Conservation (phyloP, 139 green algal genomes). For the Chlamydomonas sphaeroides region DNA sequence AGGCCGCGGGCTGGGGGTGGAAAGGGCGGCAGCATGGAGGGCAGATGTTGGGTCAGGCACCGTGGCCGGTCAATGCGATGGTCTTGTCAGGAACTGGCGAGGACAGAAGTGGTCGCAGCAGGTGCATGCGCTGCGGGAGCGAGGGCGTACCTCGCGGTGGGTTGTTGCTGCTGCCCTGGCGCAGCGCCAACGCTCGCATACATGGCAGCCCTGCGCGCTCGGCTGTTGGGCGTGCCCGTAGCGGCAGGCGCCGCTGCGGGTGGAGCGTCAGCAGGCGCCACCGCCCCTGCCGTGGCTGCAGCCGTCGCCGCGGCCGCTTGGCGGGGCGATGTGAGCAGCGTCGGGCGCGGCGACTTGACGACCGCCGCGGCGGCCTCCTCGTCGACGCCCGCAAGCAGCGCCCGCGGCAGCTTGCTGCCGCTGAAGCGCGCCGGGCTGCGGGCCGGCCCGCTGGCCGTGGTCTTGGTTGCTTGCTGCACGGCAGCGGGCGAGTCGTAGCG, state of each 20-base stretch:
- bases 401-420: slow-evolving; percentile 21
- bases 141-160: too few relatives aligned
- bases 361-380: background rate
- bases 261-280: too few relatives aligned
- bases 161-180: too few relatives aligned
- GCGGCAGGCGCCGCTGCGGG: background rate
- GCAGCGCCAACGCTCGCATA: too few relatives aligned
- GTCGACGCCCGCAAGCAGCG: background rate
- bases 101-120: background rate
- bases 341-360: slow-evolving; percentile 14
- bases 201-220: background rate
- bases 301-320: background rate
- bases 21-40: too few relatives aligned
- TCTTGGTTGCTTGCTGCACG: background rate
- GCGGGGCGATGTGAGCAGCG: slow-evolving; percentile 5
- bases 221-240: slow-evolving; percentile 17
- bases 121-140: too few relatives aligned
- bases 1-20: background rate
- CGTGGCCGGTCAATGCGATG: too few relatives aligned
- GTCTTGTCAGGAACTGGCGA: too few relatives aligned
- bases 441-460: background rate
- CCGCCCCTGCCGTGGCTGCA: too few relatives aligned
- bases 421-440: background rate
- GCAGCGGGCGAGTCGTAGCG: slow-evolving; percentile 19
- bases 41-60: too few relatives aligned